Percentiles rank a stretch among this genome's conserved stretches.
Evolutionary conservation across 2,329 filamentous ascomycete species (phyloP).

Genomic region (Clonostachys byssicola): DNA sequence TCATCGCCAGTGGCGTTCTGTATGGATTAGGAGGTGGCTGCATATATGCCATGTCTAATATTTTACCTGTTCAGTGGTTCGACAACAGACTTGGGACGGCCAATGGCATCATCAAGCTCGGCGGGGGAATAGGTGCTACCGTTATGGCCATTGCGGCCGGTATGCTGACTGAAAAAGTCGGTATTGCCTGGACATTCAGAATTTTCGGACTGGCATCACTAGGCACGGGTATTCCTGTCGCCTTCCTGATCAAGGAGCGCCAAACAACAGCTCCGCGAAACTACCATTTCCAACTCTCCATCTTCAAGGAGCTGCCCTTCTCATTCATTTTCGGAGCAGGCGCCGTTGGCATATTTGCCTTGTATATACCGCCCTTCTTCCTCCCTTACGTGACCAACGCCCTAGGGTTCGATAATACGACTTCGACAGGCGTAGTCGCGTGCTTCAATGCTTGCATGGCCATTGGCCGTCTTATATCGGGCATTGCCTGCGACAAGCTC

Average conservation of each 20-base stretch:
- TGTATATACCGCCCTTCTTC: slow-evolving; percentile 57
- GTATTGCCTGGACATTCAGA: slow-evolving; percentile 41
- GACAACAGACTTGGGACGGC: slow-evolving; percentile 2
- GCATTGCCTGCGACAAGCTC: slow-evolving; percentile 43
- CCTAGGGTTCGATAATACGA: slow-evolving; percentile 41
- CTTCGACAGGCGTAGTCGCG: slow-evolving; percentile 52
- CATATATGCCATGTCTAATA: slow-evolving; percentile 4
- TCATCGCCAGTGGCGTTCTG: slow-evolving; percentile 1
- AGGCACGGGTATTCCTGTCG: slow-evolving; percentile 46
- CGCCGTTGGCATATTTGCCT: slow-evolving; percentile 50
- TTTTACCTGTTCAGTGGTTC: slow-evolving; percentile 7
- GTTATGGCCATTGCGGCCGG: not conserved
- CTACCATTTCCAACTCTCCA: slow-evolving; percentile 34
- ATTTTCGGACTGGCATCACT: slow-evolving; percentile 44
- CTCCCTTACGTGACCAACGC: slow-evolving; percentile 48
- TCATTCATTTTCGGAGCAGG: slow-evolving; percentile 44
- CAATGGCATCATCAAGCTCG: slow-evolving; percentile 6
- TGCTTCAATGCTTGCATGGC: slow-evolving; percentile 56
- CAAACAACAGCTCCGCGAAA: slow-evolving; percentile 3
- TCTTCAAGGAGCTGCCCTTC: slow-evolving; percentile 46
- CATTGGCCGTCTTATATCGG: slow-evolving; percentile 46
- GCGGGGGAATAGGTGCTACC: slow-evolving; percentile 2
- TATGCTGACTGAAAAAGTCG: slow-evolving; percentile 23
- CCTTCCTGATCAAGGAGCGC: slow-evolving; percentile 43
- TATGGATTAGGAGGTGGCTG: not conserved